phyloP scores from a whole-genome alignment of 1,284 basidiomycete species.

The Leccinum subrobustum region DNA sequence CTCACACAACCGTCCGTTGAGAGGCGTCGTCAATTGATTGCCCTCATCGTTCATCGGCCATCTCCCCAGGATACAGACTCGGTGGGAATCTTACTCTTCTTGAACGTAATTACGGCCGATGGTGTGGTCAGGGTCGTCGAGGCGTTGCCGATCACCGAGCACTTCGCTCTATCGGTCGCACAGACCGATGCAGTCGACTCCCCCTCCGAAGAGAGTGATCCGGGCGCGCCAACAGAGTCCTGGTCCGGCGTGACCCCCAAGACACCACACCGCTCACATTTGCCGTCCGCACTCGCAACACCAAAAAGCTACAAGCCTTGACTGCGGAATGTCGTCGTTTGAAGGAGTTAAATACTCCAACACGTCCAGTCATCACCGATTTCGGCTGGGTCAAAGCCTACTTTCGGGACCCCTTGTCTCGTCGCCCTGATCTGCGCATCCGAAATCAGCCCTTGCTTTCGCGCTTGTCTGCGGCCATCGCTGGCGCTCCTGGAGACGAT shows the following conservation, averaged over 20 bases:
- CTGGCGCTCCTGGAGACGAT: conserved; percentile 64
- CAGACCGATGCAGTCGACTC: conserved; percentile 17
- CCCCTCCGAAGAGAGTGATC: neutral
- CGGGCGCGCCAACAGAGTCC: conserved; percentile 5
- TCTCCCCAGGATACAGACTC: conserved; percentile 9
- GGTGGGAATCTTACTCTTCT: conserved; percentile 26
- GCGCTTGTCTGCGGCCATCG: conserved; percentile 56
- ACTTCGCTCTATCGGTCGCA: conserved; percentile 23
- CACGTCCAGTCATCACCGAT: conserved; percentile 6
- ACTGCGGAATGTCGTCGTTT: conserved; percentile 29
- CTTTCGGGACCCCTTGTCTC: conserved; percentile 20
- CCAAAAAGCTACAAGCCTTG: conserved; percentile 17
- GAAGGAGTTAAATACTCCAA: conserved; percentile 22
- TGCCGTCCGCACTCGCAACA: conserved; percentile 17
- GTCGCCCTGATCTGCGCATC: conserved; percentile 54
- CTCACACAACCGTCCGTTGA: neutral
- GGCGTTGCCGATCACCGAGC: conserved; percentile 26
- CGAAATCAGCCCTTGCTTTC: conserved; percentile 44
- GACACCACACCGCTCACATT: conserved; percentile 17
- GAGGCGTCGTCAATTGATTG: conserved; percentile 12
- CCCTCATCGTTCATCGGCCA: conserved; percentile 21
- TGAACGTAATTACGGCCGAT: conserved; percentile 2
- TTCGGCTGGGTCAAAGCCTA: conserved; percentile 25
- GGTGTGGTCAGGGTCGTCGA: conserved; percentile 9
- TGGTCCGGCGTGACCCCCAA: conserved; percentile 15